phyloP scores from a whole-genome alignment of 78 protist genomes.

The Dictyostelium capitatum region DNA sequence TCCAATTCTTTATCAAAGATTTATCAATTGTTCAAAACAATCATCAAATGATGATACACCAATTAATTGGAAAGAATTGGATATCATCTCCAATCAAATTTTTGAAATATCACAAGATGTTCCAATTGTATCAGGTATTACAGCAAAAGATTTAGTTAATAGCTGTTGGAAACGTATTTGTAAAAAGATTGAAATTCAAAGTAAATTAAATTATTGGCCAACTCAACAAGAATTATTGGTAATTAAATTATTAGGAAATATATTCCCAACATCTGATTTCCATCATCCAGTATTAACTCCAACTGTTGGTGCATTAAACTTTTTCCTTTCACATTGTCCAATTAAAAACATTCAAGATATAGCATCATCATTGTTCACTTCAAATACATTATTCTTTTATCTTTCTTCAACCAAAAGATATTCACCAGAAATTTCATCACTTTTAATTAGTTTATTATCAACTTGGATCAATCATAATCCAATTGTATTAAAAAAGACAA shows the following conservation, averaged over 20 bases:
- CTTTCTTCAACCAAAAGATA: slow-evolving; percentile 28
- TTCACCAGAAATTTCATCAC: slow-evolving; percentile 70
- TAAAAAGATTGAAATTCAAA: slow-evolving; percentile 4
- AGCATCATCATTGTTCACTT: slow-evolving; percentile 45
- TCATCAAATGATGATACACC: background rate
- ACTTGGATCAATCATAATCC: slow-evolving; percentile 17
- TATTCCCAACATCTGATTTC: slow-evolving; percentile 79
- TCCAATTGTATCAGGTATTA: background rate
- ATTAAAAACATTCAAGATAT: slow-evolving; percentile 52
- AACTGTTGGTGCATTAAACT: slow-evolving; percentile 28
- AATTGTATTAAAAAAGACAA: background rate
- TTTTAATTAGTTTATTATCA: slow-evolving; percentile 45
- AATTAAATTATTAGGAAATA: slow-evolving; percentile 46
- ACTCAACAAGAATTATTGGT: slow-evolving; percentile 40
- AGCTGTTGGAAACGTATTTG: slow-evolving; percentile 16
- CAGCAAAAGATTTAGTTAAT: slow-evolving; percentile 25
- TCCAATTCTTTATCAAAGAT: slow-evolving; percentile 59
- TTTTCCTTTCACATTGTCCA: slow-evolving; percentile 65
- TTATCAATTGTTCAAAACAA: background rate
- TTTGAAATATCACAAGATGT: slow-evolving; percentile 68
- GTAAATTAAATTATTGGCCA: slow-evolving; percentile 61
- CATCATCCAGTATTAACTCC: slow-evolving; percentile 80
- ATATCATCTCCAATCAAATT: slow-evolving; percentile 20
- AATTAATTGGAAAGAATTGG: slow-evolving; percentile 52
- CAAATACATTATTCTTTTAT: slow-evolving; percentile 46